Evolutionary conservation across 2,329 filamentous ascomycete genomes (phyloP), one percentile per base, ranked within the genome.

Genomic region (Pseudodiploospora longispora): DNA sequence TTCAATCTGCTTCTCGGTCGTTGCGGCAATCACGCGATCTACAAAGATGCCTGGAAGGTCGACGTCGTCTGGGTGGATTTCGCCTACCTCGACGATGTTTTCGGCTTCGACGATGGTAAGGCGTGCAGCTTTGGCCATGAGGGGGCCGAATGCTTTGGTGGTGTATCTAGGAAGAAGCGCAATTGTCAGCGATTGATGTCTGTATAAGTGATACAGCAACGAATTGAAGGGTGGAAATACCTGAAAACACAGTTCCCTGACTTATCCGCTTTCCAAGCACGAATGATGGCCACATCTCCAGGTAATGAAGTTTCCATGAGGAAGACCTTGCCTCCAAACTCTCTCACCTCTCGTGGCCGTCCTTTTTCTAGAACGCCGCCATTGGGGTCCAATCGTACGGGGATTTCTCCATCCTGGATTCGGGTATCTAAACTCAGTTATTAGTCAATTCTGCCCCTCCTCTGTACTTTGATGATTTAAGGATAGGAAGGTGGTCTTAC

Each of bases 41-140:
- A 94, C 82, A 59, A 82, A 93, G 53, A 94, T 89, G 7, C 87
- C 87, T 0, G 86, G 86, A 4, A 94, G 71, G 56, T 93, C 82
- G 5, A 94, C 80, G 36, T 82, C 77, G 48, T 86, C 82, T 3
- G 87, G 81, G 42, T 82, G 74, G 34, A 94, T 82, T 2, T 78
- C 76, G 27, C 87, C 87, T 2, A 80, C 64, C 3, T 83, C 79
- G 42, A 94, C 87, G 47, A 94, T 88, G 50, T 91, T 75, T 57
- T 94, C 87, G 1, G 87, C 87, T 60, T 94, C 87, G 33, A 93
- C 86, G 35, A 94, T 90, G 28, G 86, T 83, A 34, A 86, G 58
- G 39, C 75, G 78, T 1, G 86, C 87, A 0, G 87, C 87, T 65
- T 91, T 90, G 47, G 85, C 87, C 84, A 89, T 87, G 50, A 87